Evolutionary conservation across 2,329 filamentous ascomycete genomes (phyloP).

Genomic region (Ophiostoma sp.): DNA sequence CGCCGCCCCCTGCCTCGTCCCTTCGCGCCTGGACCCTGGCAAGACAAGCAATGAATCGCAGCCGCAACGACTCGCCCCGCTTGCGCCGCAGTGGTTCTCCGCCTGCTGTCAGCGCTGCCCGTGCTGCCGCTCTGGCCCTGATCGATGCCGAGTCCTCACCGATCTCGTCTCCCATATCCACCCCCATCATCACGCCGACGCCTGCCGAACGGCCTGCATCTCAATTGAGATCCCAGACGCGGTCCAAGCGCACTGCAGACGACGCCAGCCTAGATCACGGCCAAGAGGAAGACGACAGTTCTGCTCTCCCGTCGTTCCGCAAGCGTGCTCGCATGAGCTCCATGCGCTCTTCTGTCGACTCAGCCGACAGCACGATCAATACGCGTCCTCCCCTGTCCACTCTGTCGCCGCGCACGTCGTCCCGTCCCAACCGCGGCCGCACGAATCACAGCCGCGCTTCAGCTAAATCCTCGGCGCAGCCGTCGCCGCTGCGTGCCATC

Average conservation of each 20-base stretch:
- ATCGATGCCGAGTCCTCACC: not conserved
- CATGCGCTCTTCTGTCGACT: not conserved
- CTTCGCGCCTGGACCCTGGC: not conserved
- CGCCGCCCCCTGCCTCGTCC: not conserved
- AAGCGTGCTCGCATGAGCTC: not conserved
- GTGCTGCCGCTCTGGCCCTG: not conserved
- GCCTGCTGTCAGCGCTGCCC: not conserved
- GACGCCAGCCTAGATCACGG: not conserved
- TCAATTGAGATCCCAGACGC: not conserved
- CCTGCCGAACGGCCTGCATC: not conserved
- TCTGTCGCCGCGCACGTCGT: not conserved
- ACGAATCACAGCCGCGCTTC: not conserved
- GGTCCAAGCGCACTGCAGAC: not conserved
- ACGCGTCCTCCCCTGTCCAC: not conserved
- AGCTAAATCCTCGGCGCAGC: not conserved
- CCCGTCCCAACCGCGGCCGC: not conserved
- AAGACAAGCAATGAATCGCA: not conserved
- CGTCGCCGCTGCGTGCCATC: not conserved
- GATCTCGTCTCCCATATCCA: slow-evolving; percentile 15
- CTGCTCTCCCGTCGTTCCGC: not conserved
- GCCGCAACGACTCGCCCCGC: not conserved
- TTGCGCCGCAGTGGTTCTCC: not conserved
- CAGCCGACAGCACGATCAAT: not conserved
- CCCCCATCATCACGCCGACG: slow-evolving; percentile 28
- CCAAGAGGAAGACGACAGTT: not conserved